Conservation (phyloP, 2,329 filamentous ascomycete genomes). For the Ophiocordyceps sinensis region DNA sequence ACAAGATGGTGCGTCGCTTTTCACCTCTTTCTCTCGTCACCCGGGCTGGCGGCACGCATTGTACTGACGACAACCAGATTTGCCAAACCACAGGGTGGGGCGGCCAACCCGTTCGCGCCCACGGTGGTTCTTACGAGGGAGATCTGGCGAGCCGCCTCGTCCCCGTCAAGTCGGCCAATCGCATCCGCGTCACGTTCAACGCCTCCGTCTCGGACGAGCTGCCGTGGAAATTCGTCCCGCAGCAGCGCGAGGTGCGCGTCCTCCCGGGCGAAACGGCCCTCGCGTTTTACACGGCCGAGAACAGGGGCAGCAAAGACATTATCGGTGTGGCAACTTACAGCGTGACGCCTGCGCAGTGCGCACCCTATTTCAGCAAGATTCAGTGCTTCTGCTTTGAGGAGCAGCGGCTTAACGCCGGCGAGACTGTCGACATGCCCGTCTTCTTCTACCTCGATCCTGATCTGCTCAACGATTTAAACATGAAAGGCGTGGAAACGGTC, state of each 20-base stretch:
- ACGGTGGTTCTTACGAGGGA: constrained; percentile 34
- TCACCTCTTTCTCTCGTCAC: neutral
- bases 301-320: constrained; percentile 79
- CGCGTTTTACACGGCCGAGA: constrained; percentile 95
- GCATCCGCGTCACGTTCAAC: constrained; percentile 91
- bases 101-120: constrained; percentile 78
- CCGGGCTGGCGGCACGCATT: neutral
- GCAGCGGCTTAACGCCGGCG: constrained; percentile 83
- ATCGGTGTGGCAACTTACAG: constrained; percentile 97
- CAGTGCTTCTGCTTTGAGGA: constrained; percentile 99
- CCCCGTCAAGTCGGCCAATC: constrained; percentile 66
- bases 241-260: constrained; percentile 92
- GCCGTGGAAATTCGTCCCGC: constrained; percentile 93
- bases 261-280: constrained; percentile 92
- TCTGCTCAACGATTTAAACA: constrained; percentile 78
- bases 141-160: constrained; percentile 65
- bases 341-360: constrained; percentile 88
- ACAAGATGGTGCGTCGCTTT: constrained; percentile 57
- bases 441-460: constrained; percentile 99
- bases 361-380: constrained; percentile 98
- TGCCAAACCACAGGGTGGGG: constrained; percentile 84
- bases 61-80: constrained; percentile 29
- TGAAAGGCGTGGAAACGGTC: constrained; percentile 88
- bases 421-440: constrained; percentile 98
- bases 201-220: constrained; percentile 89